Percentiles rank a stretch among this genome's conserved stretches.
phyloP scores from a whole-genome alignment of 2,329 filamentous ascomycete genomes.

The Epichloe uncinata region DNA sequence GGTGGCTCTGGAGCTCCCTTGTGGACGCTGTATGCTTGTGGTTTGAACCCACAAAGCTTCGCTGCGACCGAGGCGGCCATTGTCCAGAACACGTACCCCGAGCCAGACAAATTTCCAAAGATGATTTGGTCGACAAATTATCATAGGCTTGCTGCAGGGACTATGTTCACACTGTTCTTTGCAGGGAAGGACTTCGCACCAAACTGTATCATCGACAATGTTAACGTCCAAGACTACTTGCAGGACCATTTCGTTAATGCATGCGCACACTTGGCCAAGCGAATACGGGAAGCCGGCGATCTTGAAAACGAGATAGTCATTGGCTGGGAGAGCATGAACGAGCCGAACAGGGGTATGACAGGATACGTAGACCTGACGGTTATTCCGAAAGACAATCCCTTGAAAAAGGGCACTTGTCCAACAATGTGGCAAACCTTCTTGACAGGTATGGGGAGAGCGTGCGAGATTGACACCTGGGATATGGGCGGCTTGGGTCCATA shows the following conservation, averaged over 20 bases:
- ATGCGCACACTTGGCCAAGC: slow-evolving; percentile 64
- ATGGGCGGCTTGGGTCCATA: slow-evolving; percentile 89
- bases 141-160: slow-evolving; percentile 69
- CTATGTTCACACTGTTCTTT: slow-evolving; percentile 92
- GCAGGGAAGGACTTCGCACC: slow-evolving; percentile 84
- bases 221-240: slow-evolving; percentile 94
- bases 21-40: slow-evolving; percentile 95
- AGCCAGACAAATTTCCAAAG: slow-evolving; percentile 79
- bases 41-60: slow-evolving; percentile 77
- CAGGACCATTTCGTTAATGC: slow-evolving; percentile 76
- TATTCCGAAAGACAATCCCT: slow-evolving; percentile 74
- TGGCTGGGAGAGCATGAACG: slow-evolving; percentile 94
- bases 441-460: slow-evolving; percentile 79
- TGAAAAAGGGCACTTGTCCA: slow-evolving; percentile 86
- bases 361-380: slow-evolving; percentile 69
- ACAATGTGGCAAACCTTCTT: slow-evolving; percentile 91
- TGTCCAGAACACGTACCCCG: slow-evolving; percentile 85
- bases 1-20: slow-evolving; percentile 92
- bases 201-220: slow-evolving; percentile 85
- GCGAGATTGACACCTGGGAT: slow-evolving; percentile 83
- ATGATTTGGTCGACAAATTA: slow-evolving; percentile 99
- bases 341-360: slow-evolving; percentile 80
- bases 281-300: slow-evolving; percentile 81
- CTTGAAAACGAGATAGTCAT: slow-evolving; percentile 78
- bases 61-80: slow-evolving; percentile 79